phyloP scores from a whole-genome alignment of 257 asterid genomes.

The Mentha longifolia region DNA sequence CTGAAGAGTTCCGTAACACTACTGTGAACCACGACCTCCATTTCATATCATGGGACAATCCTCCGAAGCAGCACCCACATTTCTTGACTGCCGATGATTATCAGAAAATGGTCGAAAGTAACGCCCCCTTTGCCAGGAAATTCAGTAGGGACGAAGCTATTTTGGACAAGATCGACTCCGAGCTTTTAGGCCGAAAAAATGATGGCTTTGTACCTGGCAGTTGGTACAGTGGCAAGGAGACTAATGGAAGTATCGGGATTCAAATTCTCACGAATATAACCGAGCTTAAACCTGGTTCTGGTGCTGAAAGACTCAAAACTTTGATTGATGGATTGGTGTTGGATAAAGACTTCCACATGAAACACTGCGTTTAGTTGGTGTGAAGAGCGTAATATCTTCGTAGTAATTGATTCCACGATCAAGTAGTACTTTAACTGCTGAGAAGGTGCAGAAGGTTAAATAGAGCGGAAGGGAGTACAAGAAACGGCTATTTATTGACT shows the following conservation, averaged over 20 bases:
- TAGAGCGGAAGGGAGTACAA: background rate
- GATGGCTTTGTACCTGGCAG: conserved; percentile 75
- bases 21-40: conserved; percentile 83
- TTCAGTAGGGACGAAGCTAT: conserved; percentile 47
- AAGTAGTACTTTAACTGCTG: conserved; percentile 12
- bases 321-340: conserved; percentile 52
- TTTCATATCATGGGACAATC: conserved; percentile 87
- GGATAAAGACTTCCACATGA: conserved; percentile 50
- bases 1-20: conserved; percentile 63
- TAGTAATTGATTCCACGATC: background rate
- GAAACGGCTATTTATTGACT: too few relatives aligned
- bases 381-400: background rate
- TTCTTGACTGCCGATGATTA: conserved; percentile 53
- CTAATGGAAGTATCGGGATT: conserved; percentile 41
- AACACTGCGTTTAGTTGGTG: conserved; percentile 56
- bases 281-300: conserved; percentile 60
- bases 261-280: conserved; percentile 44
- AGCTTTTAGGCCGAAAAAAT: conserved; percentile 51
- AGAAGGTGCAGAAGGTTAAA: background rate
- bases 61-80: conserved; percentile 89
- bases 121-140: conserved; percentile 78
- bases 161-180: conserved; percentile 68
- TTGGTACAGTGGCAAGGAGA: conserved; percentile 53
- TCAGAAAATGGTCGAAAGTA: conserved; percentile 64
- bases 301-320: conserved; percentile 63